Percentiles rank a stretch among this genome's conserved stretches.
phyloP scores from a whole-genome alignment of 2,329 filamentous ascomycete genomes.

The Alternaria arborescens region DNA sequence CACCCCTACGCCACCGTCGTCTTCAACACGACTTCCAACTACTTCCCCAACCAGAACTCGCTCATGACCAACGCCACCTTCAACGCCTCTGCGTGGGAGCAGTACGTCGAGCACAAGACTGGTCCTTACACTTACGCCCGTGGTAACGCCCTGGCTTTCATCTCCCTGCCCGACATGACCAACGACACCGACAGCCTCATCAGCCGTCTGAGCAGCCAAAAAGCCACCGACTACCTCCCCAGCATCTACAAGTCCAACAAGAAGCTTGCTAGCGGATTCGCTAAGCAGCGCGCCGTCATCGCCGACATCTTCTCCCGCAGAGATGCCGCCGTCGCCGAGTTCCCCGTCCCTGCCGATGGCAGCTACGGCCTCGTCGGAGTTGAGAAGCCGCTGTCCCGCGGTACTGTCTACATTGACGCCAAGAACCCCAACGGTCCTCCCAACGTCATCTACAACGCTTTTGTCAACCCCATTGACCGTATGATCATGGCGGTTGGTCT shows the following conservation, averaged over 20 bases:
- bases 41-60: slow-evolving; percentile 35
- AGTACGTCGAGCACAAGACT: slow-evolving; percentile 44
- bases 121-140: slow-evolving; percentile 42
- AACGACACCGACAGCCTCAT: slow-evolving; percentile 18
- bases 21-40: slow-evolving; percentile 33
- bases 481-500: slow-evolving; percentile 43
- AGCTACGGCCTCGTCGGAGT: slow-evolving; percentile 38
- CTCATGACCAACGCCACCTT: slow-evolving; percentile 43
- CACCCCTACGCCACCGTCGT: slow-evolving; percentile 33
- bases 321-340: slow-evolving; percentile 36
- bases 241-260: slow-evolving; percentile 32
- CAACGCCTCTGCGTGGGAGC: slow-evolving; percentile 41
- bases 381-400: slow-evolving; percentile 44
- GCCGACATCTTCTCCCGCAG: slow-evolving; percentile 32
- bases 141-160: slow-evolving; percentile 37
- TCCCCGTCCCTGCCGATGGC: slow-evolving; percentile 49
- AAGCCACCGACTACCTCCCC: slow-evolving; percentile 33
- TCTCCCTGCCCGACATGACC: slow-evolving; percentile 37
- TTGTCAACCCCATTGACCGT: slow-evolving; percentile 39
- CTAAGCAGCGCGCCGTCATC: slow-evolving; percentile 34
- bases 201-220: slow-evolving; percentile 15
- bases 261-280: slow-evolving; percentile 32
- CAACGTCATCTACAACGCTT: slow-evolving; percentile 35
- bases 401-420: slow-evolving; percentile 47
- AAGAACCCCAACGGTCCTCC: slow-evolving; percentile 42